A percentile compares a stretch with the other conserved stretches of the same genome.
Conservation (phyloP, 345 rosid species). For the Alliaria petiolata region DNA sequence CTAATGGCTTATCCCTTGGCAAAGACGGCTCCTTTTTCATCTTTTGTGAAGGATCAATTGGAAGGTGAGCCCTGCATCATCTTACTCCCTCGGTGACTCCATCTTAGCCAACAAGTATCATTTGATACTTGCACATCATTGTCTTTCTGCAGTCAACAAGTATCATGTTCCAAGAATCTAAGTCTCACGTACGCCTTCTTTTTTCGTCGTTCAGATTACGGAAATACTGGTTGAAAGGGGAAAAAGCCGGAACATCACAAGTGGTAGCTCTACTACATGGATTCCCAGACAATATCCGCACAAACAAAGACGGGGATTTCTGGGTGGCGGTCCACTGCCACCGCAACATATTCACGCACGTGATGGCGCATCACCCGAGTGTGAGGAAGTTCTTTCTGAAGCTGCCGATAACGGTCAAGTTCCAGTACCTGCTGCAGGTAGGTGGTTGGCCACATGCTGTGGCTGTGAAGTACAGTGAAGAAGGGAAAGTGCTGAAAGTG, state of each 20-base stretch:
- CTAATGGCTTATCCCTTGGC: conserved; percentile 81
- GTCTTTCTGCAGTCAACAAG: too few species aligned
- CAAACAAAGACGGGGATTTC: conserved; percentile 78
- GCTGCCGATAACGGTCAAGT: conserved; percentile 64
- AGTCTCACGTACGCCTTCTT: background rate
- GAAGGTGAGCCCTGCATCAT: conserved; percentile 47
- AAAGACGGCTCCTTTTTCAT: conserved; percentile 78
- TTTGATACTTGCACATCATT: conserved; percentile 8
- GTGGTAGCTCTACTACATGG: conserved; percentile 77
- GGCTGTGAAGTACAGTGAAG: conserved; percentile 61
- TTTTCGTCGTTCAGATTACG: conserved; percentile 42
- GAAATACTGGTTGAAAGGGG: conserved; percentile 90
- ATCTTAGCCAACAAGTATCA: too few species aligned
- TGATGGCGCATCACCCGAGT: conserved; percentile 40
- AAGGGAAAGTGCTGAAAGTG: conserved; percentile 65
- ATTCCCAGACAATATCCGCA: conserved; percentile 76
- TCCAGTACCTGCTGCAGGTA: conserved; percentile 52
- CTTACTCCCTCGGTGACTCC: too few species aligned
- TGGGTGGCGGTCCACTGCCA: conserved; percentile 85
- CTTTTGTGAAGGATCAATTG: conserved; percentile 63
- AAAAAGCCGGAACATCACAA: conserved; percentile 75
- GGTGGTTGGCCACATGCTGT: conserved; percentile 59
- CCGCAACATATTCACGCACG: conserved; percentile 38
- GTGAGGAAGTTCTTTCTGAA: conserved; percentile 54
- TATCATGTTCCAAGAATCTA: background rate